phyloP scores from a whole-genome alignment of 768 basidiomycete genomes.

The Boletus rex-veris region DNA sequence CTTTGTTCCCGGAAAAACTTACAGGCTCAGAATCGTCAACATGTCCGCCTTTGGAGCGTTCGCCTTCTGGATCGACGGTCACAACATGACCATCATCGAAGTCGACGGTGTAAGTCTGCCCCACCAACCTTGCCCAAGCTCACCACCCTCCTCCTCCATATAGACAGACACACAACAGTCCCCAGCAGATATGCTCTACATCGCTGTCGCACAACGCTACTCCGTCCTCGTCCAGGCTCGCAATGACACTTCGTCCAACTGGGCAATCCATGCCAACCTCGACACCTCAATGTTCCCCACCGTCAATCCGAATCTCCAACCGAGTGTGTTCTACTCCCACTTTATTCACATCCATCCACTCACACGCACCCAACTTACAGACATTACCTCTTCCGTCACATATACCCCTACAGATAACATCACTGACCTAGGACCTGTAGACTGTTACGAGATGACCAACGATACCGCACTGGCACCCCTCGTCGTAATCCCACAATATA shows the following conservation, averaged over 20 bases:
- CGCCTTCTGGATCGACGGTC: constrained; percentile 88
- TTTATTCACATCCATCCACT: not conserved
- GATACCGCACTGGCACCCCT: constrained; percentile 72
- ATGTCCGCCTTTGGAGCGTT: constrained; percentile 70
- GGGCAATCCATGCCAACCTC: constrained; percentile 89
- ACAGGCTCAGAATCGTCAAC: constrained; percentile 86
- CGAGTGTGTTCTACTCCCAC: constrained; percentile 49
- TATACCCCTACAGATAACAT: constrained; percentile 56
- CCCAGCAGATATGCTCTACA: constrained; percentile 63
- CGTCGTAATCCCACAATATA: constrained; percentile 44
- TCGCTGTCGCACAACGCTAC: constrained; percentile 90
- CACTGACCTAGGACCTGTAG: constrained; percentile 51
- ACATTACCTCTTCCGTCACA: constrained; percentile 79
- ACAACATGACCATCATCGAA: constrained; percentile 81
- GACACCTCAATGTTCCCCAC: constrained; percentile 77
- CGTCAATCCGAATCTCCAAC: constrained; percentile 64
- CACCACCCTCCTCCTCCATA: not conserved
- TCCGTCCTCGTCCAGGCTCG: constrained; percentile 89
- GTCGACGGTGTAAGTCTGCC: constrained; percentile 65
- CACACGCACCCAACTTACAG: constrained; percentile 36
- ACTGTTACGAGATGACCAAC: constrained; percentile 57
- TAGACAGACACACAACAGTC: constrained; percentile 77
- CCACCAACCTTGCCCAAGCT: too few relatives aligned
- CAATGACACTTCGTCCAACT: constrained; percentile 82
- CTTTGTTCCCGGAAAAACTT: constrained; percentile 83